Percentiles rank a stretch among this genome's conserved stretches.
Evolutionary conservation across 2,329 filamentous ascomycete genomes (phyloP).

Genomic region (Amylocarpus encephaloides): DNA sequence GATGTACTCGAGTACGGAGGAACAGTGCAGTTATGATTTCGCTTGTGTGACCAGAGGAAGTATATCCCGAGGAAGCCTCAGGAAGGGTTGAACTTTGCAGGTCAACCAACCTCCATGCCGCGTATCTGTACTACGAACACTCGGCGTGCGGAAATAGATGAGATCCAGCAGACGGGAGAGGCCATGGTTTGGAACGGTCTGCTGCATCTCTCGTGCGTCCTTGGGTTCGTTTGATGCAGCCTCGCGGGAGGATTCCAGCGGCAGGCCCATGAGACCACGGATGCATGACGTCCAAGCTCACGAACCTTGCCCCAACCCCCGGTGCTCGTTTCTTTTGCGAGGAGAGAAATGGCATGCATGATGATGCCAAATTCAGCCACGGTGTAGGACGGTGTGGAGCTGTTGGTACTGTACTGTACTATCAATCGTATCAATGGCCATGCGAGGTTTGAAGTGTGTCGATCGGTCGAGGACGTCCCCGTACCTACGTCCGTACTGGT

Average conservation of each 20-base stretch:
- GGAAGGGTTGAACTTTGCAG: no score
- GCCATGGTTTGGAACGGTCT: conserved; percentile 3
- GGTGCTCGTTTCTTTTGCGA: conserved; percentile 4
- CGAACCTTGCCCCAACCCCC: conserved; percentile 6
- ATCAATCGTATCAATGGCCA: conserved; percentile 11
- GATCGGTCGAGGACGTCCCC: conserved; percentile 11
- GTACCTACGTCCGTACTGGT: no score
- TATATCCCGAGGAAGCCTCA: no score
- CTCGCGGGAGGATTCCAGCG: conserved; percentile 7
- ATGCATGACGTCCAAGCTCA: conserved; percentile 18
- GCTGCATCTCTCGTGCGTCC: neutral
- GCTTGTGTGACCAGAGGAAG: neutral
- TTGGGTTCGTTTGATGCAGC: conserved; percentile 4
- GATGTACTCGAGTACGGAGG: no score
- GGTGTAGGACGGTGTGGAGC: conserved; percentile 13
- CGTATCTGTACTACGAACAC: no score
- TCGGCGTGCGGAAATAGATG: neutral
- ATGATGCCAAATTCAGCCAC: conserved; percentile 18
- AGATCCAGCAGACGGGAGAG: neutral
- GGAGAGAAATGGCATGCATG: conserved; percentile 21
- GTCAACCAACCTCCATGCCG: no score
- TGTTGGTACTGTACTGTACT: no score
- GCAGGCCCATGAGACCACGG: neutral
- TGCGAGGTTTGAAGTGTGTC: conserved; percentile 8
- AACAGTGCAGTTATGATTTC: no score